Evolutionary conservation across 768 basidiomycete genomes (phyloP), one percentile per base, ranked within the genome.

Genomic region (Tremella yokohamensis): DNA sequence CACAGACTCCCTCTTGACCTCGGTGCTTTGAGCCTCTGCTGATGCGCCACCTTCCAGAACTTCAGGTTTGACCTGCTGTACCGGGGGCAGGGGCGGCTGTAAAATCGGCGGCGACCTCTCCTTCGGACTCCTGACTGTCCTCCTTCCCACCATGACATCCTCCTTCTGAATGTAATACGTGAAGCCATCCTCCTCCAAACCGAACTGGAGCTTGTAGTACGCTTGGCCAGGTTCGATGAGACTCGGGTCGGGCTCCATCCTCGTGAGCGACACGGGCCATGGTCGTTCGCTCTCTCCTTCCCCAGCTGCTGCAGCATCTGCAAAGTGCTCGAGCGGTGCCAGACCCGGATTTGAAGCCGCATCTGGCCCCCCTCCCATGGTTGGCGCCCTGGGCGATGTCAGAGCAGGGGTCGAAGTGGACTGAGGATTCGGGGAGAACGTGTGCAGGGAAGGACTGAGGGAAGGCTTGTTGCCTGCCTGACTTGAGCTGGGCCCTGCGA

Each of bases 121-220:
- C 29, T 34, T 34, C 29, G 29, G 29, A 34, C 29, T 34, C 29
- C 29, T 34, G 29, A 34, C 29, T 34, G 29, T 34, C 42, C 42
- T 72, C 49, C 96, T 84, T 40, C 96, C 96, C 76, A 99, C 93
- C 57, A 90, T 90, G 66, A 96, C 88, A 40, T 84, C 85, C 63
- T 96, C 86, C 19, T 90, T 97, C 79, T 96, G 89, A 56, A 99
- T 88, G 81, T 93, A 99, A 79, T 96, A 98, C 55, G 90, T 90
- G 79, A 92, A 93, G 75, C 86, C 75, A n/a, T 71, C 71, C 34
- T 66, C 61, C 37, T 75, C 73, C 49, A 70, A 65, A 6, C 68
- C 66, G 40, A 76, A 76, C 52, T 76, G 75, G 4, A 76, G 61
- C 61, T 76, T 76, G 64, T 76, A 76, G 53, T 67, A 76, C 2